Base-by-base conservation (phyloP, 306 rosid genomes). In the Cyamopsis tetragonoloba region DNA sequence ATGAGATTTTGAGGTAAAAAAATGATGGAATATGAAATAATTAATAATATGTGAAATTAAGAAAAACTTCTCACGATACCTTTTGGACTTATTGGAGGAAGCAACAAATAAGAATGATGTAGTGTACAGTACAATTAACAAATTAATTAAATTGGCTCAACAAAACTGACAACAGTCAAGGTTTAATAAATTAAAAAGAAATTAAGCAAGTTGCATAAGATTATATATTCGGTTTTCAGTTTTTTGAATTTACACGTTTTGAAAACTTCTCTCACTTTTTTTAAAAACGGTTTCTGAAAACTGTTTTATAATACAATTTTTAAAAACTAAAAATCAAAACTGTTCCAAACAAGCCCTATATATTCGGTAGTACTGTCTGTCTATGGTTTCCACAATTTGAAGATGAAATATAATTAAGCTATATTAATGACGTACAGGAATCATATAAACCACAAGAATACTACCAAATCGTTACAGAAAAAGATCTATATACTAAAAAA, bases 41-140 rank as follows among this genome's bases (percentile, higher is more conserved):
- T n/a, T n/a, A n/a, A n/a, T n/a, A n/a, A n/a, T n/a, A n/a, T 56
- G 49, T 13, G 31, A n/a, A n/a, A n/a, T n/a, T 12, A 31, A 5
- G 53, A 68, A 34, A 15, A 26, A 4, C 12, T 69, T 18, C 18
- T 19, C n/a, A 7, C 58, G 68, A 24, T 70, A 46, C 22, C 27
- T 66, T 63, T 49, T 68, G 59, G 38, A 75, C 62, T 49, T 12
- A 15, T 15, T 38, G 48, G 49, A 1, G 14, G 49, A 38, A 23
- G 80, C 47, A 44, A 23, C 84, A 66, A 38, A 31, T 63, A 15
- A 38, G 30, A 66, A 60, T 42, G 72, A 75, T 14, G 79, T 42
- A 47, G 17, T 8, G n/a, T 2, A 30, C 3, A 26, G 35, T 51
- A 51, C 51, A 38, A 38, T 46, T 17, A 61, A 60, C 22, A 66